Evolutionary conservation across 2,329 filamentous ascomycete species (phyloP), one percentile per base, ranked within the genome.

Genomic region (Arthrinium puccinioides): DNA sequence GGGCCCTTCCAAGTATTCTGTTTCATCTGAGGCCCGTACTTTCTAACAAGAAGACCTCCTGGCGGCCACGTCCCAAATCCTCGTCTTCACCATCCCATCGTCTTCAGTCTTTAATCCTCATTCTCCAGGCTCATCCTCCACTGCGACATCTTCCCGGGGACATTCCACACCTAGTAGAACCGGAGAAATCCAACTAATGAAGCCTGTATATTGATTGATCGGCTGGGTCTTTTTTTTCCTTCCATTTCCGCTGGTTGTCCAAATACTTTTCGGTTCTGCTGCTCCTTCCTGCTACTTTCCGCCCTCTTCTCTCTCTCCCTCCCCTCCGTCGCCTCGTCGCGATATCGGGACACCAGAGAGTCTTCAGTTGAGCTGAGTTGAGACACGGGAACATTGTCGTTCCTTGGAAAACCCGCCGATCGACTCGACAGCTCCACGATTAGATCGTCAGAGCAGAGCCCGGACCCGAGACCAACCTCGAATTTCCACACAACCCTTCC

Each of bases 121-220:
- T 57, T 57, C 54, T 54, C 49, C 53, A 53, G 52, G 53, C 53
- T 52, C 49, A 5, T 26, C 24, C 25, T 27, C 25, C 25, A 14
- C 13, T 27, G 25, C 25, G n/a, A n/a, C n/a, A n/a, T n/a, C n/a
- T n/a, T 27, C 13, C 25, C 10, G 25, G 25, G 25, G 25, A 27
- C 15, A 11, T 11, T 43, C 43, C 39, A 32, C 39, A n/a, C n/a
- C n/a, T n/a, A n/a, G n/a, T n/a, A n/a, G n/a, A 33, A 36, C 44
- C 48, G 37, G 40, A 42, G 27, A 35, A 24, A 27, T 27, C 26
- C 37, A 36, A 32, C 48, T 58, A 57, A 58, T 58, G 54, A 52
- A 54, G 55, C 52, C 55, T 57, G 55, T 58, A 57, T 58, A 58
- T 58, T 36, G 33, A 36, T 45, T 48, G 49, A 48, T 51, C 49